phyloP scores from a whole-genome alignment of 2,329 filamentous ascomycete genomes.

The Talaromyces sp. region DNA sequence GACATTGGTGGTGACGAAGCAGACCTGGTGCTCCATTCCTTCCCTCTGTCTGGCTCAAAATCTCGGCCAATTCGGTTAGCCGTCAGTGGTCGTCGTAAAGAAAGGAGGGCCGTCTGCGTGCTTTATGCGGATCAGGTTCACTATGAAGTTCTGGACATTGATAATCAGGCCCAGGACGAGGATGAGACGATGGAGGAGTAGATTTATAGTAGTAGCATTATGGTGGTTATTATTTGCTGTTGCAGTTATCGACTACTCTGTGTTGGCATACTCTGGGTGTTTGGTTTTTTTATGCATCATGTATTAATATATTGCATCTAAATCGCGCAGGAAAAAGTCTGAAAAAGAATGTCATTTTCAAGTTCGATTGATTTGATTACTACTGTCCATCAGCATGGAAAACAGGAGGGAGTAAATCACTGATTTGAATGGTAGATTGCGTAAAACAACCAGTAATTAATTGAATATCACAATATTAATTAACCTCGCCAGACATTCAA shows the following conservation, averaged over 20 bases:
- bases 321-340: background rate
- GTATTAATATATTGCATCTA: background rate
- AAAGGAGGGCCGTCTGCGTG: slow-evolving; percentile 50
- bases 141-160: slow-evolving; percentile 55
- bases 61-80: slow-evolving; percentile 44
- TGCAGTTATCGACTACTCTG: background rate
- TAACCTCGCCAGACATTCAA: background rate
- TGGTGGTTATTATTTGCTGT: background rate
- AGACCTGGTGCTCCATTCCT: slow-evolving; percentile 41
- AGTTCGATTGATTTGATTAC: background rate
- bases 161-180: slow-evolving; percentile 33
- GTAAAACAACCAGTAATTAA: too few relatives aligned
- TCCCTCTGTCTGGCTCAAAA: slow-evolving; percentile 40
- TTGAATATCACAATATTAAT: background rate
- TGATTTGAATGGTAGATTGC: too few relatives aligned
- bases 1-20: slow-evolving; percentile 14
- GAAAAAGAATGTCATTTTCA: background rate
- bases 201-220: background rate
- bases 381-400: too few relatives aligned
- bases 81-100: slow-evolving; percentile 52
- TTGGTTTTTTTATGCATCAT: background rate
- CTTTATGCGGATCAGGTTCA: slow-evolving; percentile 50
- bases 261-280: background rate
- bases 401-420: too few relatives aligned
- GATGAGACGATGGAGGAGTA: slow-evolving; percentile 15